Conservation (phyloP, 106 monocot species). For the Acanthochlamys bracteata region DNA sequence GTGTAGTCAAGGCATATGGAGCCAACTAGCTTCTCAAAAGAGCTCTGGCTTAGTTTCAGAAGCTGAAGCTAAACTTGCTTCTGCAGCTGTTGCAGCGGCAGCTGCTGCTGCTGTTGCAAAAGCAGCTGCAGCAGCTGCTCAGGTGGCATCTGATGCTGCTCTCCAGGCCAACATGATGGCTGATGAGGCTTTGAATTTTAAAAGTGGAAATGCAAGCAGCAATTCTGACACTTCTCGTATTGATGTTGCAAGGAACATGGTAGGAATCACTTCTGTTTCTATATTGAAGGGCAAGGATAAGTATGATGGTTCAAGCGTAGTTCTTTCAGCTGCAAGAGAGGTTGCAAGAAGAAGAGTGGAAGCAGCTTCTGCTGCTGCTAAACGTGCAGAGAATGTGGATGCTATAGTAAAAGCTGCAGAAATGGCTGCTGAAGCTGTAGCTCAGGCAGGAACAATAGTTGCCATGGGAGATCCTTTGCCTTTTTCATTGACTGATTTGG, state of each 20-base stretch:
- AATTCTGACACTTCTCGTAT: slow-evolving; percentile 9
- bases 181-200: slow-evolving; percentile 52
- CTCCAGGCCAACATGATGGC: slow-evolving; percentile 89
- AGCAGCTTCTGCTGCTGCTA: slow-evolving; percentile 71
- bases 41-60: slow-evolving; percentile 50
- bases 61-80: slow-evolving; percentile 64
- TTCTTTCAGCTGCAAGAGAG: slow-evolving; percentile 64
- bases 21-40: slow-evolving; percentile 36
- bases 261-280: slow-evolving; percentile 32
- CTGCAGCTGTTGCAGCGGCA: slow-evolving; percentile 72
- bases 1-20: slow-evolving; percentile 73
- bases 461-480: slow-evolving; percentile 94
- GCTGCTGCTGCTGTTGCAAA: slow-evolving; percentile 88
- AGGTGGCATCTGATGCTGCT: slow-evolving; percentile 79
- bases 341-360: slow-evolving; percentile 62
- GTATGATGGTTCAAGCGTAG: slow-evolving; percentile 32
- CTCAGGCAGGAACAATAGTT: slow-evolving; percentile 67
- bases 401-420: slow-evolving; percentile 93
- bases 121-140: slow-evolving; percentile 89
- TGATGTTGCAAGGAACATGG: slow-evolving; percentile 26
- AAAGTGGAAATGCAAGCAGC: slow-evolving; percentile 7
- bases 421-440: slow-evolving; percentile 87
- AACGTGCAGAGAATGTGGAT: slow-evolving; percentile 87
- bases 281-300: slow-evolving; percentile 47
- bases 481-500: slow-evolving; percentile 45